Evolutionary conservation across 345 rosid genomes (phyloP), one percentile per base, ranked within the genome.

Genomic region (Euphorbia peplus): DNA sequence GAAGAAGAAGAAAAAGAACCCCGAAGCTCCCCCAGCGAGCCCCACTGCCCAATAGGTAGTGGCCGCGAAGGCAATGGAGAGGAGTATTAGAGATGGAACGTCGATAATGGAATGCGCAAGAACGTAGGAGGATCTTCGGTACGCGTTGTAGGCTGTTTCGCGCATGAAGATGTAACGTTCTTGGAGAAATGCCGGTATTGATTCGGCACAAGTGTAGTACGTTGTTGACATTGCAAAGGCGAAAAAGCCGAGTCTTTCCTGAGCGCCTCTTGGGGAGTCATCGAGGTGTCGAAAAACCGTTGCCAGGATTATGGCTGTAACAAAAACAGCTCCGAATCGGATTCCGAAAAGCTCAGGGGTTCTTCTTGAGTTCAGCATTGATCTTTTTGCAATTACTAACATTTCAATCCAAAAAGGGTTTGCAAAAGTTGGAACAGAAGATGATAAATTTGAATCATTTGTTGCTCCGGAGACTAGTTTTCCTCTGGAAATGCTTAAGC

Each of bases 41-140:
- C 97, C 90, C 5, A 93, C 96, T 1, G 95, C 83, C 83, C 82
- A 91, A 76, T 79, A 93, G 1, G 98, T 91, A 18, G 73, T 85
- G 24, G 85, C 88, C 0, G 93, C 92, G 59, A 91, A 93, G 70
- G 90, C 66, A 6, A 87, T 68, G 13, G 97, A 84, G 60, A 93
- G 87, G 74, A 87, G 22, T 13, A 91, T 24, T 11, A 93, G 70
- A 14, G 98, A 70, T 4, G 98, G 96, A 66, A 93, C 63, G 12
- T 90, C 77, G 75, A 91, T 80, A 9, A 91, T 70, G 9, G 96
- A 80, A 56, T 88, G 97, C 5, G 98, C 84, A 32, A 93, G 87
- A 63, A 93, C 97, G 73, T 93, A 93, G 3, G 98, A 93, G 0
- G 93, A 93, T 10, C 98, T 77, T 0, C 98, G 78, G 59, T 93